Conservation (phyloP, 1,284 basidiomycete species). For the Macrocystidia cucumis region DNA sequence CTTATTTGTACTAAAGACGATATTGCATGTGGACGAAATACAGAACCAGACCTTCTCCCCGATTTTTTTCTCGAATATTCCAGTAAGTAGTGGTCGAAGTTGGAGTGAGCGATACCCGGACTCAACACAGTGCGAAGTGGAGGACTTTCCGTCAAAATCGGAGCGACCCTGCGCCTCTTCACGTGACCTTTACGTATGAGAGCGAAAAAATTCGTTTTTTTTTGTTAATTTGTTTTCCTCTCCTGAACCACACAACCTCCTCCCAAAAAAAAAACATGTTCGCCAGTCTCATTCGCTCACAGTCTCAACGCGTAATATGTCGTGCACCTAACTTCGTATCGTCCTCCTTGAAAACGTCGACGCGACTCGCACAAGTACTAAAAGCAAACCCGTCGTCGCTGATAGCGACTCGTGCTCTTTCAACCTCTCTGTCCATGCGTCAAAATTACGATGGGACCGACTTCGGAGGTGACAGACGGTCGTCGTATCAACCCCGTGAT, state of each 20-base stretch:
- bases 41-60: too few species aligned
- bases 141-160: neutral
- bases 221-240: constrained; percentile 6
- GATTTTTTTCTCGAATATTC: too few species aligned
- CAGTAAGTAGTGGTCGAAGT: neutral
- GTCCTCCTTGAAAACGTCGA: too few species aligned
- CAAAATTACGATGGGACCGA: neutral
- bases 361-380: constrained; percentile 16
- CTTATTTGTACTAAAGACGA: too few species aligned
- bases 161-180: neutral
- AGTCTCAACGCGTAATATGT: too few species aligned
- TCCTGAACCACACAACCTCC: constrained; percentile 3
- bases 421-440: constrained; percentile 10
- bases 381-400: constrained; percentile 1
- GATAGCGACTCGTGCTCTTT: constrained; percentile 10
- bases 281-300: constrained; percentile 23
- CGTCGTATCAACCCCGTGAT: neutral
- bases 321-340: too few species aligned
- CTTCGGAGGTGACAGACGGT: neutral
- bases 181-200: constrained; percentile 9
- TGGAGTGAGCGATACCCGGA: neutral
- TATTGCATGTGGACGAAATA: too few species aligned
- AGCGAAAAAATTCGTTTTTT: constrained; percentile 6
- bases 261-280: constrained; percentile 19
- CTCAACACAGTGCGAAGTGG: neutral